These are phyloP conservation scores for Forsythia suspensa DNA, from an alignment of 257 asterid species.

Conservation along the genomic window DNA sequence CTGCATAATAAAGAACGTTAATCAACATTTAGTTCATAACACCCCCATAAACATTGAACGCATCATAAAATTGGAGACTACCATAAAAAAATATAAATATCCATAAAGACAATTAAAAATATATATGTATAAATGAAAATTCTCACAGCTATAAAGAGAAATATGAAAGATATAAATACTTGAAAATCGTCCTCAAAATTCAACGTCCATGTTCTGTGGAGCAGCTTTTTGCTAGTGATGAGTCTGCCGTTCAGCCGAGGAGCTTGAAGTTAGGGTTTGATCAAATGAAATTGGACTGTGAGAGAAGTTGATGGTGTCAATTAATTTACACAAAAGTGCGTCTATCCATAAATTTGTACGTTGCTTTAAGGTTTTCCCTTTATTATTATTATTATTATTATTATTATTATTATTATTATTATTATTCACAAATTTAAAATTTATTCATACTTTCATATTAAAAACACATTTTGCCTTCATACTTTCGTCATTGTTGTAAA, in stretches of 20 bases:
- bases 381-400: neutral
- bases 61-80: neutral
- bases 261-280: neutral
- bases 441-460: neutral
- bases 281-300: neutral
- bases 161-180: neutral
- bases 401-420: neutral
- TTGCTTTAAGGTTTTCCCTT: too few species aligned
- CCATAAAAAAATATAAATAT: neutral
- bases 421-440: neutral
- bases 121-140: neutral
- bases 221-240: neutral
- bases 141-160: neutral
- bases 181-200: neutral
- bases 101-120: neutral
- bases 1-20: slow-evolving; percentile 11
- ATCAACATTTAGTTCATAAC: neutral
- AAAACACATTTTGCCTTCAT: too few species aligned
- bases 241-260: neutral
- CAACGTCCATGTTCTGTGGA: neutral
- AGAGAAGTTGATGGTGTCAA: neutral
- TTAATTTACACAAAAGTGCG: neutral
- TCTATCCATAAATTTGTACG: neutral
- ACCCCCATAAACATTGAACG: neutral
- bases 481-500: too few species aligned